Evolutionary conservation across 306 rosid genomes (phyloP).

Genomic region (Prunus dulcis): DNA sequence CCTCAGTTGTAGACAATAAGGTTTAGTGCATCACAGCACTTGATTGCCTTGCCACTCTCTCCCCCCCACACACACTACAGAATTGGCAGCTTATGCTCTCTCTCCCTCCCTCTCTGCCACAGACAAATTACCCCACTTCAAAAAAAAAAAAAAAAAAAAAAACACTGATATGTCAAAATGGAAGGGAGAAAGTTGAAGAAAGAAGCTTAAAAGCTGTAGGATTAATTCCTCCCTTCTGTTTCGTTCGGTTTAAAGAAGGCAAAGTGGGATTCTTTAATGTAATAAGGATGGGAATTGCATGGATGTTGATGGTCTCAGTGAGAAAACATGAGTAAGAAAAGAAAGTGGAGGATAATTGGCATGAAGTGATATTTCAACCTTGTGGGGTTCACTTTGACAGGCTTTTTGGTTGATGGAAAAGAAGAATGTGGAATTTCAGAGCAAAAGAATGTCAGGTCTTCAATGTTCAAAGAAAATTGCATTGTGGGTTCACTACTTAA

Average conservation of each 20-base stretch:
- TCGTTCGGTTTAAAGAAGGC: slow-evolving; percentile 16
- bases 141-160: background rate
- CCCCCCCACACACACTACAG: background rate
- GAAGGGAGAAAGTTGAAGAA: slow-evolving; percentile 2
- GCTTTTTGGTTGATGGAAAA: slow-evolving; percentile 43
- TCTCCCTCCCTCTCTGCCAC: background rate
- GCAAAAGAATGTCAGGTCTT: slow-evolving; percentile 45
- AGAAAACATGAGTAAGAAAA: slow-evolving; percentile 12
- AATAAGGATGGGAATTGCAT: slow-evolving; percentile 31
- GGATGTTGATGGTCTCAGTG: slow-evolving; percentile 32
- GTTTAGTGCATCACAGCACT: slow-evolving; percentile 7
- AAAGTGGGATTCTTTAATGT: slow-evolving; percentile 22
- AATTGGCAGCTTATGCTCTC: slow-evolving; percentile 3
- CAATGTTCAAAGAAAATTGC: slow-evolving; percentile 17
- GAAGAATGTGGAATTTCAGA: slow-evolving; percentile 52
- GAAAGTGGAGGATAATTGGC: slow-evolving; percentile 29
- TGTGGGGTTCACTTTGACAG: slow-evolving; percentile 64
- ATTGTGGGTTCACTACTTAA: slow-evolving; percentile 24
- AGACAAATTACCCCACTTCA: background rate
- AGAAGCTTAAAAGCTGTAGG: background rate
- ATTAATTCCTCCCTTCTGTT: slow-evolving; percentile 7
- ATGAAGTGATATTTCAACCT: slow-evolving; percentile 43
- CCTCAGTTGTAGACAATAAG: background rate
- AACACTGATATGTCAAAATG: background rate
- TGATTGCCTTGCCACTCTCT: background rate